These are phyloP conservation scores for Leptographium galeiforme DNA, from an alignment of 2,329 filamentous ascomycete species.

Conservation along the genomic window DNA sequence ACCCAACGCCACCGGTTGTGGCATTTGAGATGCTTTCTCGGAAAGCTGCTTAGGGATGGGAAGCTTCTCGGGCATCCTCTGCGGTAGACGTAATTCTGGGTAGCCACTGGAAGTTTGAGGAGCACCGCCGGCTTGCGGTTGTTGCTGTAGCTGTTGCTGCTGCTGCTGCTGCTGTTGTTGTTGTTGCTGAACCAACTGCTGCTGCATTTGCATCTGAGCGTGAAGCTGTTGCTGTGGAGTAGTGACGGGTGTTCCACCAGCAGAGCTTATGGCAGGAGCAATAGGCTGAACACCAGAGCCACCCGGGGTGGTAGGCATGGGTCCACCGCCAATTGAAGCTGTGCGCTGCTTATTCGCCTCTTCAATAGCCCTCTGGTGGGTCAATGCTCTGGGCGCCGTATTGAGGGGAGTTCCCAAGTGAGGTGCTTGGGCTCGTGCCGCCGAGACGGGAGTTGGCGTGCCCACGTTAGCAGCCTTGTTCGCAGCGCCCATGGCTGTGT, in stretches of 20 bases:
- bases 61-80: slow-evolving; percentile 47
- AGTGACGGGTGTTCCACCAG: background rate
- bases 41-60: slow-evolving; percentile 70
- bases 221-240: slow-evolving; percentile 6
- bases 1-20: slow-evolving; percentile 58
- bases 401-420: slow-evolving; percentile 29
- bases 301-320: slow-evolving; percentile 5
- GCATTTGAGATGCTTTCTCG: slow-evolving; percentile 52
- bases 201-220: slow-evolving; percentile 4
- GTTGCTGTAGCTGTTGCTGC: background rate
- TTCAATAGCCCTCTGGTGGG: slow-evolving; percentile 35
- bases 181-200: slow-evolving; percentile 12
- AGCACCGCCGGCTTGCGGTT: slow-evolving; percentile 13
- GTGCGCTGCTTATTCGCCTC: slow-evolving; percentile 29
- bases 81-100: slow-evolving; percentile 8
- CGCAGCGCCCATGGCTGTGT: slow-evolving; percentile 29
- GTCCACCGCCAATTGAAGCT: slow-evolving; percentile 8
- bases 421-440: slow-evolving; percentile 18
- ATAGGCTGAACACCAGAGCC: slow-evolving; percentile 2
- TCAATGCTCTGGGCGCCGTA: slow-evolving; percentile 28
- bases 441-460: slow-evolving; percentile 20
- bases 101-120: background rate
- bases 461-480: slow-evolving; percentile 17
- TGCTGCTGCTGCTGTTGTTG: slow-evolving; percentile 15
- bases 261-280: background rate